Evolutionary conservation across 2,329 filamentous ascomycete species (phyloP).

Genomic region (Colletotrichum endophyticum): DNA sequence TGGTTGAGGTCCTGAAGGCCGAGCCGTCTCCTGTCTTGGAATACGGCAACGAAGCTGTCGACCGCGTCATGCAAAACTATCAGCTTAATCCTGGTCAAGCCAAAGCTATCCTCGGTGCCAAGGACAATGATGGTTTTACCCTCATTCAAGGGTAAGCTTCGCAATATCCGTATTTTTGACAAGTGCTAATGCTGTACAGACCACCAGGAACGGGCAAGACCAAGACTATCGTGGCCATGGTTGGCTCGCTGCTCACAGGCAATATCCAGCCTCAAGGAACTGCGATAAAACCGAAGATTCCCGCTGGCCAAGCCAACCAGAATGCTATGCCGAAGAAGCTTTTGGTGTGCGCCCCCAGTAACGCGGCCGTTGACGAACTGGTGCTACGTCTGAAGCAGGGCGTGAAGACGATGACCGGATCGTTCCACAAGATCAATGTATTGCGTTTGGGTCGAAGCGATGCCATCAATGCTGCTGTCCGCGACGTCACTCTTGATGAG

Average conservation of each 20-base stretch:
- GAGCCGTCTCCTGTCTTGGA: conserved; percentile 87
- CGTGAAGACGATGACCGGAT: conserved; percentile 77
- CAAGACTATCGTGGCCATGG: conserved; percentile 96
- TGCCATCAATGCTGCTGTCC: conserved; percentile 87
- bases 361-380: conserved; percentile 94
- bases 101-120: conserved; percentile 86
- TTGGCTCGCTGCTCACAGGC: conserved; percentile 80
- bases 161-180: conserved; percentile 7
- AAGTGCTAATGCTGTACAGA: conserved; percentile 47
- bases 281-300: conserved; percentile 33
- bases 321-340: conserved; percentile 74
- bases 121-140: conserved; percentile 96
- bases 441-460: conserved; percentile 90
- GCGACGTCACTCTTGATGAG: conserved; percentile 92
- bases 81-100: conserved; percentile 88
- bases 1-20: conserved; percentile 87
- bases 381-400: conserved; percentile 91
- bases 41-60: conserved; percentile 77
- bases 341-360: conserved; percentile 96
- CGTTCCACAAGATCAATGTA: conserved; percentile 79
- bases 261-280: conserved; percentile 46
- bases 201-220: conserved; percentile 98
- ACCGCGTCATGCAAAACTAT: conserved; percentile 76
- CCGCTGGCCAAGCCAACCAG: conserved; percentile 34
- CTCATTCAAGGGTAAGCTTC: conserved; percentile 80